A percentile compares a stretch with the other conserved stretches of the same genome.
phyloP scores from a whole-genome alignment of 2,329 filamentous ascomycete genomes.

The Ophidiomyces ophidiicola region DNA sequence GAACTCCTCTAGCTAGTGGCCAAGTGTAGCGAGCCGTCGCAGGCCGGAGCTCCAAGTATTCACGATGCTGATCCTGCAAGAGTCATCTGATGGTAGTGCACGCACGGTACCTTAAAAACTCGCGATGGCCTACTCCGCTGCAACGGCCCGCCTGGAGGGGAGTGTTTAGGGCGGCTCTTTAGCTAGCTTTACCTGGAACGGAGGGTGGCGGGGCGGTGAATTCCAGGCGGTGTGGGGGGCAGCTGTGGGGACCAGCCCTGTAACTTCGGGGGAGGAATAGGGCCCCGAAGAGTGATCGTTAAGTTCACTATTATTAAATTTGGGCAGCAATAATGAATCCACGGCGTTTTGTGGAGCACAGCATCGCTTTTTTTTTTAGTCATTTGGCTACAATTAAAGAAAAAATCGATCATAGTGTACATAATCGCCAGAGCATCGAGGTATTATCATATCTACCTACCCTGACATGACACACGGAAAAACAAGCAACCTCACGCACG shows the following conservation, averaged over 20 bases:
- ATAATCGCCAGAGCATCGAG: background rate
- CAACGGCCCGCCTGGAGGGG: background rate
- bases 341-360: too few species aligned
- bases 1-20: slow-evolving; percentile 1
- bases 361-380: too few species aligned
- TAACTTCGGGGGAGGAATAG: too few species aligned
- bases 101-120: slow-evolving; percentile 1
- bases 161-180: slow-evolving; percentile 3
- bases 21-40: slow-evolving; percentile 4
- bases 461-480: slow-evolving; percentile 1
- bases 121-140: slow-evolving; percentile 3
- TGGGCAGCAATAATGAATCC: too few species aligned
- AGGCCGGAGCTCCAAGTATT: background rate
- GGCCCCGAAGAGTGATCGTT: too few species aligned
- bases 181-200: background rate
- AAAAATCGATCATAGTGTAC: background rate
- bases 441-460: slow-evolving; percentile 8
- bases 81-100: slow-evolving; percentile 6
- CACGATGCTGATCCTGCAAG: slow-evolving; percentile 10
- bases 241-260: too few species aligned
- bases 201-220: too few species aligned
- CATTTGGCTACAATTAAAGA: too few species aligned
- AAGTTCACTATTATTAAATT: too few species aligned
- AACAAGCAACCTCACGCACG: background rate
- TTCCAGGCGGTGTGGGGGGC: too few species aligned